Evolutionary conservation across 2,329 filamentous ascomycete species (phyloP).

Genomic region (Helicocarpus griseus): DNA sequence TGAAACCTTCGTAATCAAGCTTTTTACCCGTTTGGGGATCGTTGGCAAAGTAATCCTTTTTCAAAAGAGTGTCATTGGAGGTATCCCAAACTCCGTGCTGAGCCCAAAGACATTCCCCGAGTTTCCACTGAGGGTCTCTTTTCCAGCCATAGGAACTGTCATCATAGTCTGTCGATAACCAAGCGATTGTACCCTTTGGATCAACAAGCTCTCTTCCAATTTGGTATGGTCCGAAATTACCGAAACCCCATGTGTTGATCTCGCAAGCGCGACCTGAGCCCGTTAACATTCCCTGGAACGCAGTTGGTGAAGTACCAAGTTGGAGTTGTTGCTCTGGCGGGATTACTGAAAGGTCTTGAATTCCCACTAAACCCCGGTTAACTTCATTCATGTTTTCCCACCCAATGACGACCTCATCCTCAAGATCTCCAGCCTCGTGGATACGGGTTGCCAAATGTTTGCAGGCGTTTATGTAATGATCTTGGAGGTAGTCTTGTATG

Average conservation of each 20-base stretch:
- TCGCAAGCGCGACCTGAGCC: slow-evolving; percentile 88
- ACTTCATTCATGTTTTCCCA: slow-evolving; percentile 98
- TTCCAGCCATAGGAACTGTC: slow-evolving; percentile 86
- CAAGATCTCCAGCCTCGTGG: slow-evolving; percentile 78
- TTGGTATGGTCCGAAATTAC: slow-evolving; percentile 83
- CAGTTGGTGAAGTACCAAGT: slow-evolving; percentile 85
- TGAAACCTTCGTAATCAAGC: slow-evolving; percentile 76
- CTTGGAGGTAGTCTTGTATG: slow-evolving; percentile 89
- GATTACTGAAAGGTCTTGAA: slow-evolving; percentile 68
- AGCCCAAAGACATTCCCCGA: slow-evolving; percentile 94
- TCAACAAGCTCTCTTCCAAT: slow-evolving; percentile 75
- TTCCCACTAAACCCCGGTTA: slow-evolving; percentile 76
- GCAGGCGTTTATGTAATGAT: slow-evolving; percentile 73
- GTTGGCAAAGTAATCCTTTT: slow-evolving; percentile 79
- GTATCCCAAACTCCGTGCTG: slow-evolving; percentile 95
- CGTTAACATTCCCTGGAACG: slow-evolving; percentile 85
- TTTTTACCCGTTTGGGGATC: slow-evolving; percentile 63
- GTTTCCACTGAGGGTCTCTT: slow-evolving; percentile 74
- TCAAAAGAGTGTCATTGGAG: slow-evolving; percentile 61
- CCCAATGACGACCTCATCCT: slow-evolving; percentile 78
- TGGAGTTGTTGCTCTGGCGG: slow-evolving; percentile 83
- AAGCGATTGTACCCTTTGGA: slow-evolving; percentile 73
- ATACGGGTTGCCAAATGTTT: slow-evolving; percentile 74
- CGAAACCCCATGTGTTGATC: slow-evolving; percentile 87
- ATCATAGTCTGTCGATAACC: slow-evolving; percentile 74